These are phyloP conservation scores for Hygrocybe punicea DNA, from an alignment of 768 basidiomycete species.

Conservation along the genomic window DNA sequence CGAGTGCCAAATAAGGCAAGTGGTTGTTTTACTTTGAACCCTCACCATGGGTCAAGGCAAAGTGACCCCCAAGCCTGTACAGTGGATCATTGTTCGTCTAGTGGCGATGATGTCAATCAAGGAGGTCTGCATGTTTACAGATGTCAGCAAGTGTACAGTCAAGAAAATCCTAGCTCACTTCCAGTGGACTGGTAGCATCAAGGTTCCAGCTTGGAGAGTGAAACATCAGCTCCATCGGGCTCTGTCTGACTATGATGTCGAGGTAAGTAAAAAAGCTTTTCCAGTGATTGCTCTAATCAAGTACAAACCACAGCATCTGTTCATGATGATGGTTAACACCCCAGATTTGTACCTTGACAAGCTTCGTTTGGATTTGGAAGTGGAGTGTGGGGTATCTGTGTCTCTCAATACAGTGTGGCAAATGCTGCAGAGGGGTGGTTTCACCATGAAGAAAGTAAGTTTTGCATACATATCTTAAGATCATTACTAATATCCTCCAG, in stretches of 20 bases:
- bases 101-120: not conserved
- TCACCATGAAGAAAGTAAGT: no score
- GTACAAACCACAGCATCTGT: not conserved
- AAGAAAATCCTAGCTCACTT: not conserved
- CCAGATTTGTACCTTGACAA: slow-evolving; percentile 31
- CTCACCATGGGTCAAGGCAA: no score
- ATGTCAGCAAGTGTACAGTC: not conserved
- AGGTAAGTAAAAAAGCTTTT: not conserved
- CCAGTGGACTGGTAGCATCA: not conserved
- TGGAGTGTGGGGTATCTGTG: slow-evolving; percentile 17
- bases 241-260: not conserved
- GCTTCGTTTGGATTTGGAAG: slow-evolving; percentile 20
- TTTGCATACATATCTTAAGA: not conserved
- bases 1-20: no score
- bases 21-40: no score
- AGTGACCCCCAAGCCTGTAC: no score
- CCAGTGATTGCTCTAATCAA: not conserved
- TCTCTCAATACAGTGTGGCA: no score
- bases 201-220: not conserved
- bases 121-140: not conserved
- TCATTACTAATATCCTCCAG: not conserved
- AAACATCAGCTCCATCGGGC: not conserved
- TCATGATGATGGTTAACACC: slow-evolving; percentile 4
- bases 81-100: no score
- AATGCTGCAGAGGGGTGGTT: slow-evolving; percentile 21